Base-by-base conservation (phyloP, 108 stramenopile genomes). In the Cyclotella cryptica region DNA sequence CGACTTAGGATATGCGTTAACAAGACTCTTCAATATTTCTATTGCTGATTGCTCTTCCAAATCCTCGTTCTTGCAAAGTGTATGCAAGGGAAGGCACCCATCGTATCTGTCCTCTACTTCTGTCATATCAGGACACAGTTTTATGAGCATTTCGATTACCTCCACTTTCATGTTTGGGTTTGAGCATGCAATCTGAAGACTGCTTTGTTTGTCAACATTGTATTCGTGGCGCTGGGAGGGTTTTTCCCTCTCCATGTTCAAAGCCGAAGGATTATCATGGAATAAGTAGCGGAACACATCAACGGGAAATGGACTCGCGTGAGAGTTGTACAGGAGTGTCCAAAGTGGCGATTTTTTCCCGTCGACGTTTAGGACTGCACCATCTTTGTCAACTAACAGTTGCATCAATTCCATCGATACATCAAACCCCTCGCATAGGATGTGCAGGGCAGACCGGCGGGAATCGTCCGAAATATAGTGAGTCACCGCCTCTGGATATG, bases 51-150 rank as follows among this genome's bases (percentile, higher is more conserved):
- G 44, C 64, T 66, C 64, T 17, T 66, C 64, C 45, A 66, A 21
- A 0, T 3, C 1, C 11, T 5, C 2, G 27, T 66, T 66, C 21
- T 19, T 10, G 44, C 64, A 66, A n/a, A 66, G 64, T 21, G 42
- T 46, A 46, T 66, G 64, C 64, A 66, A 66, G 19, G 64, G 64
- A 29, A 66, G 64, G 28, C 14, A 66, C 7, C 64, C 64, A 46
- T 29, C 28, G 12, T 5, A 24, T 12, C 21, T 46, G 44, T 66
- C 22, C 26, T 46, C 44, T 1, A 15, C 12, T 17, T 24, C 9
- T 66, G 45, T 43, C 64, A 66, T 46, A 5, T 45, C 19, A 14
- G 64, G 64, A 24, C 18, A 10, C 43, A 46, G 45, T 1, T 66
- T 46, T 6, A 66, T 14, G 14, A 66, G 14, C 10, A 66, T 41